Percentiles rank a stretch among this genome's conserved stretches.
Evolutionary conservation across 164 flowering plant species (phyloP).

Genomic region (Sextonia rubra): DNA sequence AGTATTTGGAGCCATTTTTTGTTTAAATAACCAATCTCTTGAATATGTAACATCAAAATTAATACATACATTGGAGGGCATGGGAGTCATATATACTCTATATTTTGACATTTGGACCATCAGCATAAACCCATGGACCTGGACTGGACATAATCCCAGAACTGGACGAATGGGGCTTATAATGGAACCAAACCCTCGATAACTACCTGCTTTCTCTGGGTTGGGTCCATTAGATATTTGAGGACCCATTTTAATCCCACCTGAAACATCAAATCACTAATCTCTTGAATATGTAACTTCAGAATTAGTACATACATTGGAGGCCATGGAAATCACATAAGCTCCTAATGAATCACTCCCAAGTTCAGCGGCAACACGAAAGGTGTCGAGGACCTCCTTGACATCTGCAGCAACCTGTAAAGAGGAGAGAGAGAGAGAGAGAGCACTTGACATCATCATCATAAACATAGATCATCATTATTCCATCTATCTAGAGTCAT

Average conservation of each 20-base stretch:
- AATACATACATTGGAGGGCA: conserved; percentile 80
- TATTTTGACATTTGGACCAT: no score
- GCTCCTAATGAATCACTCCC: conserved; percentile 96
- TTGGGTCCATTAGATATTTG: no score
- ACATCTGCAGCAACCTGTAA: conserved; percentile 75
- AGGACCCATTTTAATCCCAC: neutral
- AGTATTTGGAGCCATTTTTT: no score
- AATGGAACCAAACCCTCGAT: no score
- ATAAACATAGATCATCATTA: no score
- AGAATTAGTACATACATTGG: conserved; percentile 50
- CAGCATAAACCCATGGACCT: no score
- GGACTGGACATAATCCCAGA: no score
- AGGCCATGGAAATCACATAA: conserved; percentile 97
- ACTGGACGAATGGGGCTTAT: no score
- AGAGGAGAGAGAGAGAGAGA: neutral
- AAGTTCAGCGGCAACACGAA: conserved; percentile 90
- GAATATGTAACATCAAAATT: neutral
- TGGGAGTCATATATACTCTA: conserved; percentile 90
- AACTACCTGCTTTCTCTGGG: no score
- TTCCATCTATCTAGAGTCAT: no score
- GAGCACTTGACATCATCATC: no score
- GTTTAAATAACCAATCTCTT: neutral
- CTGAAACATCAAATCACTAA: neutral
- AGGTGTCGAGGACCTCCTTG: conserved; percentile 93
- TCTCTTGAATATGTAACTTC: neutral